These are phyloP conservation scores for Pulveroboletus sp. DNA, from an alignment of 768 basidiomycete species.

Conservation along the genomic window DNA sequence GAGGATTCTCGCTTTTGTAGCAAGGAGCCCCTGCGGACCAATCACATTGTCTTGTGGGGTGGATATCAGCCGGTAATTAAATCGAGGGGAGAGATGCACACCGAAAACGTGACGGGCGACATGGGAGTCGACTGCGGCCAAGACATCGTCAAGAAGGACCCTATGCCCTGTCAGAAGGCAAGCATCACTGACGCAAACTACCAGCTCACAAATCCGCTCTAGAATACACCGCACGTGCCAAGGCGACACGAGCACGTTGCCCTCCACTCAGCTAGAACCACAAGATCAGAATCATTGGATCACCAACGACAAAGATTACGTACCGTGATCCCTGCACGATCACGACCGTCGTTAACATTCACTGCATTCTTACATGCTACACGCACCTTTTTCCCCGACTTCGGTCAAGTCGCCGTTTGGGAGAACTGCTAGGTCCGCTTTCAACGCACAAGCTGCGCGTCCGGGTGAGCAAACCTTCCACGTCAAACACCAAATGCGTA, in stretches of 20 bases:
- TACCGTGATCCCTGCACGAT: constrained; percentile 53
- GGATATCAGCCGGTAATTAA: not conserved
- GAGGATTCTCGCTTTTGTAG: constrained; percentile 78
- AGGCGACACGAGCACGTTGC: constrained; percentile 76
- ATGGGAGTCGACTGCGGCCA: constrained; percentile 85
- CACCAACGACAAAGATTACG: constrained; percentile 15
- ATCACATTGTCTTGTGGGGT: constrained; percentile 68
- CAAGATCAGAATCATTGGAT: constrained; percentile 14
- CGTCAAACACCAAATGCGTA: not conserved
- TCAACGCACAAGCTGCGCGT: constrained; percentile 73
- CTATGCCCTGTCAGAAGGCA: constrained; percentile 30
- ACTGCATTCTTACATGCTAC: not conserved
- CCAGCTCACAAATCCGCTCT: constrained; percentile 76
- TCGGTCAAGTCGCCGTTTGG: constrained; percentile 82
- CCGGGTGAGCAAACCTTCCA: not conserved
- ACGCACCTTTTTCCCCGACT: constrained; percentile 78
- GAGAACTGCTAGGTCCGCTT: constrained; percentile 75
- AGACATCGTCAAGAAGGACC: constrained; percentile 84
- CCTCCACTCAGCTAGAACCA: constrained; percentile 68
- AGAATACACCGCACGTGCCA: constrained; percentile 89
- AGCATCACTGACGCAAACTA: no score
- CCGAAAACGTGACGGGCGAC: constrained; percentile 86
- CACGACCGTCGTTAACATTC: not conserved
- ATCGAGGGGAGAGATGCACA: constrained; percentile 20
- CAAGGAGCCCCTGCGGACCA: constrained; percentile 79